Evolutionary conservation across 2,329 filamentous ascomycete genomes (phyloP).

Genomic region (Penicillium sp.): DNA sequence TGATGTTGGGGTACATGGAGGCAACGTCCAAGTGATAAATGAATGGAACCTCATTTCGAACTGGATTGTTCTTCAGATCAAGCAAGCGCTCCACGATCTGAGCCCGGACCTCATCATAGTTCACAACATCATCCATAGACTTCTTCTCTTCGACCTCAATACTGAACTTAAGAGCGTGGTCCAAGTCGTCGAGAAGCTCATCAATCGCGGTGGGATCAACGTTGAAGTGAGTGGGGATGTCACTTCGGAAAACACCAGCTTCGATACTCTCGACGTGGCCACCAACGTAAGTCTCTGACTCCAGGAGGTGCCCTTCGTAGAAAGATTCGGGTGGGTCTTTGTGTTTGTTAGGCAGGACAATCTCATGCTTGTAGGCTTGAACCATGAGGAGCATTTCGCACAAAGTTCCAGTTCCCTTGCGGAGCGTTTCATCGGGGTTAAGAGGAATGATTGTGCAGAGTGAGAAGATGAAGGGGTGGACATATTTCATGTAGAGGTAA

Average conservation of each 20-base stretch:
- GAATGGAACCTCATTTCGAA: conserved; percentile 76
- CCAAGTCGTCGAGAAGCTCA: conserved; percentile 79
- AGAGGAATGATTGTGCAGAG: conserved; percentile 94
- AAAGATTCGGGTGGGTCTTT: conserved; percentile 86
- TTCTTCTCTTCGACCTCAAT: conserved; percentile 82
- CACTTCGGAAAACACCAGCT: conserved; percentile 90
- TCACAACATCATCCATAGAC: conserved; percentile 70
- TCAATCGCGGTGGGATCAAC: conserved; percentile 87
- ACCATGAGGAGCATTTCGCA: conserved; percentile 99
- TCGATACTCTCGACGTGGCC: conserved; percentile 99
- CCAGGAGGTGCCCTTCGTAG: conserved; percentile 92
- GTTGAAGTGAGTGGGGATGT: conserved; percentile 91
- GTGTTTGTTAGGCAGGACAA: conserved; percentile 95
- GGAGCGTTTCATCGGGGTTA: conserved; percentile 83
- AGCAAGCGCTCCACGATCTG: conserved; percentile 71
- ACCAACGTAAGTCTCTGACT: conserved; percentile 96
- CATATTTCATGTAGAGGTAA: conserved; percentile 99
- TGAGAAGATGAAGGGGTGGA: conserved; percentile 99
- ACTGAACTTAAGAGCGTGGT: conserved; percentile 83
- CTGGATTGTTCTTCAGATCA: conserved; percentile 74
- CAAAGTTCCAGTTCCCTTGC: conserved; percentile 96
- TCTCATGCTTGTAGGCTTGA: conserved; percentile 86
- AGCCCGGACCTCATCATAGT: conserved; percentile 78
- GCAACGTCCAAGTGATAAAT: conserved; percentile 99
- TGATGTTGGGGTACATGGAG: conserved; percentile 99